phyloP scores from a whole-genome alignment of 805 yeast species.

The Zygosaccharomyces kombuchaensis region DNA sequence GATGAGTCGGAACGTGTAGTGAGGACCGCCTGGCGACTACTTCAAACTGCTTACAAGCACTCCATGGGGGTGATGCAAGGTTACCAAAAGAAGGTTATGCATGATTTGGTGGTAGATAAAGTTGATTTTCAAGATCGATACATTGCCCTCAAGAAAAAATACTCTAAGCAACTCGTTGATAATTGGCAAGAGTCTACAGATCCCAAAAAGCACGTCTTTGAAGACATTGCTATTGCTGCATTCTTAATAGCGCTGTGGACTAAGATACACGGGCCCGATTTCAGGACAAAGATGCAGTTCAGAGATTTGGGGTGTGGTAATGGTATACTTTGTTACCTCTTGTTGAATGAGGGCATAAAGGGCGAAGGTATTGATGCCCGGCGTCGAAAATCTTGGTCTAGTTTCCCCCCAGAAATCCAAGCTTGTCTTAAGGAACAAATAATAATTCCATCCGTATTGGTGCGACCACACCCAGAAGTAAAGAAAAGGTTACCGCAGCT shows the following conservation, averaged over 20 bases:
- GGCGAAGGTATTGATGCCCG: conserved; percentile 92
- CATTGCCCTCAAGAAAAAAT: conserved; percentile 72
- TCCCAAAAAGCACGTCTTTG: conserved; percentile 93
- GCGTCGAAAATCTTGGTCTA: conserved; percentile 79
- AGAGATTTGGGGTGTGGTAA: conserved; percentile 95
- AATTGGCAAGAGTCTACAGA: conserved; percentile 93
- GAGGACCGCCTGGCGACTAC: conserved; percentile 74
- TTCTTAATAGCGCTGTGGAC: conserved; percentile 85
- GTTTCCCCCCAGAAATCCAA: conserved; percentile 65
- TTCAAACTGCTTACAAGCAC: conserved; percentile 79
- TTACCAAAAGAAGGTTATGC: conserved; percentile 81
- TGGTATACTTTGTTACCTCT: conserved; percentile 74
- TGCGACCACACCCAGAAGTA: conserved; percentile 66
- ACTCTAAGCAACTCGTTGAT: conserved; percentile 68
- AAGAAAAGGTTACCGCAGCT: conserved; percentile 49
- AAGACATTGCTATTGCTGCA: conserved; percentile 93
- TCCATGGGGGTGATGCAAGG: conserved; percentile 80
- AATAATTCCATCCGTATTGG: conserved; percentile 68
- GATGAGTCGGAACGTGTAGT: conserved; percentile 53
- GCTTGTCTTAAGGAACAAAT: conserved; percentile 64
- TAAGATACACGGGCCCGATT: conserved; percentile 40
- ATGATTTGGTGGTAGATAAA: conserved; percentile 80
- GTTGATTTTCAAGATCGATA: conserved; percentile 80
- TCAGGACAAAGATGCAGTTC: conserved; percentile 47
- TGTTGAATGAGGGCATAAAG: conserved; percentile 69